Base-by-base conservation (phyloP, 139 green algal genomes). In the Diplosphaera chodatii region DNA sequence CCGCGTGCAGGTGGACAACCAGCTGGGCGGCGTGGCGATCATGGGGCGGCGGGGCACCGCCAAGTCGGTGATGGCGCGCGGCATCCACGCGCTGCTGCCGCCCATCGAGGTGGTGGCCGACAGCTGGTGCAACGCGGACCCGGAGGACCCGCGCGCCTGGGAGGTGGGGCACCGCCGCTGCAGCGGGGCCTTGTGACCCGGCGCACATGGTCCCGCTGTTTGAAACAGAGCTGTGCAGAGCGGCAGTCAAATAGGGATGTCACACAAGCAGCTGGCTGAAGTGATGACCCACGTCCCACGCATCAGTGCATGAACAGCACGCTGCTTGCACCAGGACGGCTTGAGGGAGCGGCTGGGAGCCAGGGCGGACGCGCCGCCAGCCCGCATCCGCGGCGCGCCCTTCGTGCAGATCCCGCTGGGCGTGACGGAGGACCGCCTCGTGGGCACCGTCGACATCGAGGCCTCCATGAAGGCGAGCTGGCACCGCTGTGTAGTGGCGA, bases 371-470 rank as follows among this genome's bases (percentile, higher is more conserved):
- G 74, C 88, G 63, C 48, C 90, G 18, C 74, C 77, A 4, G 77
- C 34, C 13, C 78, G 82, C 29, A 77, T 97, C 15, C 75, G 80
- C 2, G 81, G 89, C 23, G 86, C 92, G 2, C 94, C 94, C 1
- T 98, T 98, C 82, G 89, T 98, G 30, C 96, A 99, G 82, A 95
- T 99, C 63, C 95, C 95, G 1, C 86, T 99, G 65, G 95, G 95
- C 0, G 93, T 99, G 21, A 99, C 95, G 1, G 95, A 99, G 86
- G 95, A 99, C 81, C 83, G 95, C 0, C 85, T 99, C 65, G 89
- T 99, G 72, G 95, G 95, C 68, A 98, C 96, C 1, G 95, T 99
- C 23, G 95, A 99, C 82, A 97, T 99, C 69, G 95, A 99, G 82
- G 91, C 91, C 32, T 97, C 90, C 65, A 97, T 99, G 85, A 95